A percentile compares a stretch with the other conserved stretches of the same genome.
phyloP scores from a whole-genome alignment of 768 basidiomycete genomes.

The Termitomyces sp. region DNA sequence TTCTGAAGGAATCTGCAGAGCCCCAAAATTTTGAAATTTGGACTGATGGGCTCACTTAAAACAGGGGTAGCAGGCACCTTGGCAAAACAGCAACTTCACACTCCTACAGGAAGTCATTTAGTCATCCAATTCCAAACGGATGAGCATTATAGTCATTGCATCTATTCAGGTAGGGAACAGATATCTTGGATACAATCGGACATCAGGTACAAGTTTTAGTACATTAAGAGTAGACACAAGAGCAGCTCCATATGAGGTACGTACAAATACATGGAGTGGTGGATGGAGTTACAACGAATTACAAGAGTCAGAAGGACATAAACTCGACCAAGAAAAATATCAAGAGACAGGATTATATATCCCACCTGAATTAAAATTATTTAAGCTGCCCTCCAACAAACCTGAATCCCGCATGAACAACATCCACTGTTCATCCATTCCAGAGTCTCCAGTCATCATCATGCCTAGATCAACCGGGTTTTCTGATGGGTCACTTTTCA shows the following conservation, averaged over 20 bases:
- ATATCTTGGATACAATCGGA: neutral
- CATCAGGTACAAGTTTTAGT: too few species aligned
- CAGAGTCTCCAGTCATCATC: slow-evolving; percentile 52
- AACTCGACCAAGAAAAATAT: neutral
- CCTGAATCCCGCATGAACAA: slow-evolving; percentile 61
- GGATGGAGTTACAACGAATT: neutral
- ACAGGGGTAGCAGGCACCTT: too few species aligned
- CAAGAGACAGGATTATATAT: neutral
- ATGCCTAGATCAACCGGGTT: slow-evolving; percentile 36
- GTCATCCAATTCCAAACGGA: neutral
- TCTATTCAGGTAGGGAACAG: neutral
- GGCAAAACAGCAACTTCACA: too few species aligned
- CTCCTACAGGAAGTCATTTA: too few species aligned
- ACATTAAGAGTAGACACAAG: neutral
- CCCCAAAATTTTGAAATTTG: too few species aligned
- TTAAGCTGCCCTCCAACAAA: slow-evolving; percentile 34
- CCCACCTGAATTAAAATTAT: neutral
- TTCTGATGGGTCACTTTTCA: slow-evolving; percentile 25
- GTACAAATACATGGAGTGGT: slow-evolving; percentile 2
- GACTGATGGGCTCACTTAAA: too few species aligned
- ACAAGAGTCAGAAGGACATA: neutral
- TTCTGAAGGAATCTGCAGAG: too few species aligned
- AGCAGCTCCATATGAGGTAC: neutral
- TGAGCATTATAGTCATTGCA: neutral
- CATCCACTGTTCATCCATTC: slow-evolving; percentile 63